phyloP scores from a whole-genome alignment of 139 green algal genomes.

The Chlorella sp. region DNA sequence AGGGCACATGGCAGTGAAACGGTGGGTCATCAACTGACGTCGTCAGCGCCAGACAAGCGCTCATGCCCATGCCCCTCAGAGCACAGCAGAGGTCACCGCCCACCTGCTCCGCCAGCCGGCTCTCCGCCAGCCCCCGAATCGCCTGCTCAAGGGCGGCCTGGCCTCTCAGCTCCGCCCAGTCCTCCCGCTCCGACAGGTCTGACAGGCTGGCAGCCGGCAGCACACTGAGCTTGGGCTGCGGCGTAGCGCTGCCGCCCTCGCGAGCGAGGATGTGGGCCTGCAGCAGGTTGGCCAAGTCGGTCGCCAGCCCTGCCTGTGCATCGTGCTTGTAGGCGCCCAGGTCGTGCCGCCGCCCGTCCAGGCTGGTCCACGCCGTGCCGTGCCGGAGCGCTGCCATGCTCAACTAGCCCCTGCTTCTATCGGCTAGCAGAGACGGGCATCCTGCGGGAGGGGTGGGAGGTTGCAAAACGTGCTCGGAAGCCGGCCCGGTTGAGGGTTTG shows the following conservation, averaged over 20 bases:
- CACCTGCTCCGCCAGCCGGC: conserved; percentile 4
- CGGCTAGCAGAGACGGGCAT: too few species aligned
- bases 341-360: not conserved
- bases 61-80: too few species aligned
- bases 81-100: not conserved
- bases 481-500: too few species aligned
- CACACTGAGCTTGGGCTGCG: not conserved
- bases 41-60: too few species aligned
- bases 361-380: not conserved
- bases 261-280: not conserved
- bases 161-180: not conserved
- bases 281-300: not conserved
- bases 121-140: not conserved
- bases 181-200: not conserved
- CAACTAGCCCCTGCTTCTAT: too few species aligned
- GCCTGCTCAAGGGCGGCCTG: not conserved
- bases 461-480: too few species aligned
- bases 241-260: not conserved
- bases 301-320: not conserved
- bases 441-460: too few species aligned
- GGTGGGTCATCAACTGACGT: too few species aligned
- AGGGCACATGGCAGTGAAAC: too few species aligned
- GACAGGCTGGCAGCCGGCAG: not conserved
- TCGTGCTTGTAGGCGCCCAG: not conserved
- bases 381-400: not conserved